Percentiles rank a stretch among this genome's conserved stretches.
Evolutionary conservation across 106 monocot species (phyloP).

Genomic region (Gastrodia elata): DNA sequence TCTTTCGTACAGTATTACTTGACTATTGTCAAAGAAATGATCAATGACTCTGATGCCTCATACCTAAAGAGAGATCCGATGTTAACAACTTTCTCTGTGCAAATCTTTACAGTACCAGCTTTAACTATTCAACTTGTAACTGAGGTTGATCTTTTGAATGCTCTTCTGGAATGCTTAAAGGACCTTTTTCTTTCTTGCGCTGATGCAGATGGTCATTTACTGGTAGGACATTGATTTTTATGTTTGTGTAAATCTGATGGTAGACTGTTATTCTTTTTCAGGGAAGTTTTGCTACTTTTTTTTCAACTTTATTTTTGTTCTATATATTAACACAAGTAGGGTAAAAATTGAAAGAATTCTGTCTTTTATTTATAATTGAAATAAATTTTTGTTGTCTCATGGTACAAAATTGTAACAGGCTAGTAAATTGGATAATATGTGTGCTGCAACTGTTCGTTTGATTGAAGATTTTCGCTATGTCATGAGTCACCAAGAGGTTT

Average conservation of each 20-base stretch:
- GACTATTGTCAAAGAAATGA: conserved; percentile 29
- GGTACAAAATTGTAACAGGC: conserved; percentile 38
- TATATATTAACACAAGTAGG: too few relatives aligned
- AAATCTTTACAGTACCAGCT: conserved; percentile 88
- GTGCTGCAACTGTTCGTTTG: conserved; percentile 37
- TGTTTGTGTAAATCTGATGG: not conserved
- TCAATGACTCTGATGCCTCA: conserved; percentile 29
- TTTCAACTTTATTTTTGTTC: not conserved
- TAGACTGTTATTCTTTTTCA: not conserved
- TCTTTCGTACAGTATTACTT: conserved; percentile 56
- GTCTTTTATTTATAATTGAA: not conserved
- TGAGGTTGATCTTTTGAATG: conserved; percentile 19
- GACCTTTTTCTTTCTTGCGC: conserved; percentile 14
- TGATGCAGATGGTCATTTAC: conserved; percentile 20
- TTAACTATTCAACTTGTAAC: conserved; percentile 46
- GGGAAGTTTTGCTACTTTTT: not conserved
- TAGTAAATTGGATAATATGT: conserved; percentile 44
- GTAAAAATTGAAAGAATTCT: not conserved
- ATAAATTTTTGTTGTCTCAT: not conserved
- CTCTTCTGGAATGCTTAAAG: conserved; percentile 19
- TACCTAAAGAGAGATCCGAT: conserved; percentile 32
- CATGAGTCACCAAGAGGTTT: conserved; percentile 58
- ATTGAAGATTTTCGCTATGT: conserved; percentile 68
- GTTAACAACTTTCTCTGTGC: conserved; percentile 70
- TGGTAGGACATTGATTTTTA: conserved; percentile 17